Conservation (phyloP, 345 rosid species). For the Hibiscus trionum region DNA sequence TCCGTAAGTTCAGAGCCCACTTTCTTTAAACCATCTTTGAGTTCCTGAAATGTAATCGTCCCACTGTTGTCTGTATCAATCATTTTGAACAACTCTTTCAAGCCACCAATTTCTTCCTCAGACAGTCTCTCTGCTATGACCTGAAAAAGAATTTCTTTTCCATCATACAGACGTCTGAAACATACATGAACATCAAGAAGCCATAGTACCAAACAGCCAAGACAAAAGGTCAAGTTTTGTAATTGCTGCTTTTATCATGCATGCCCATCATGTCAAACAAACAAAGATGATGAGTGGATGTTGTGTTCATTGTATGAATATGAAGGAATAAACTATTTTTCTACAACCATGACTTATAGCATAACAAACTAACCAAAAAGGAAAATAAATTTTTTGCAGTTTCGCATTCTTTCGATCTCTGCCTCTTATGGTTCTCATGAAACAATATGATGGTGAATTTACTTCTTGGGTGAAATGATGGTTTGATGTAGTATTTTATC, state of each 20-base stretch:
- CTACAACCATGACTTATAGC: too few species aligned
- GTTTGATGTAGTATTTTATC: background rate
- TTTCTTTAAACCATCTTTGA: conserved; percentile 68
- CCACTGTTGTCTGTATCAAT: conserved; percentile 92
- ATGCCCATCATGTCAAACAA: too few species aligned
- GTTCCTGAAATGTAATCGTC: conserved; percentile 84
- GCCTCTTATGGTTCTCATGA: background rate
- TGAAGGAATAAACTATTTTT: too few species aligned
- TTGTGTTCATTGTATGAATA: too few species aligned
- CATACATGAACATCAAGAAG: background rate
- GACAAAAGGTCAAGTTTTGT: too few species aligned
- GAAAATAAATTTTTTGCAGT: too few species aligned
- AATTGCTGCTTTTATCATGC: too few species aligned
- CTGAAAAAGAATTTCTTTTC: conserved; percentile 26
- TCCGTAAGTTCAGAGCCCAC: conserved; percentile 89
- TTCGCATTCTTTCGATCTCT: too few species aligned
- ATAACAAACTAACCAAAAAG: too few species aligned
- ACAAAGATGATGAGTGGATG: too few species aligned
- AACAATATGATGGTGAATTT: background rate
- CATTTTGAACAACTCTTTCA: conserved; percentile 91
- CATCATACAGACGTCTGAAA: conserved; percentile 5
- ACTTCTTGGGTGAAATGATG: background rate
- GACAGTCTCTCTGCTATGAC: conserved; percentile 98
- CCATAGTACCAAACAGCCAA: background rate
- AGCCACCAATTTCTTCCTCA: conserved; percentile 95